Percentiles rank a stretch among this genome's conserved stretches.
Conservation (phyloP, 2,329 filamentous ascomycete species). For the Calonectria crousiana region DNA sequence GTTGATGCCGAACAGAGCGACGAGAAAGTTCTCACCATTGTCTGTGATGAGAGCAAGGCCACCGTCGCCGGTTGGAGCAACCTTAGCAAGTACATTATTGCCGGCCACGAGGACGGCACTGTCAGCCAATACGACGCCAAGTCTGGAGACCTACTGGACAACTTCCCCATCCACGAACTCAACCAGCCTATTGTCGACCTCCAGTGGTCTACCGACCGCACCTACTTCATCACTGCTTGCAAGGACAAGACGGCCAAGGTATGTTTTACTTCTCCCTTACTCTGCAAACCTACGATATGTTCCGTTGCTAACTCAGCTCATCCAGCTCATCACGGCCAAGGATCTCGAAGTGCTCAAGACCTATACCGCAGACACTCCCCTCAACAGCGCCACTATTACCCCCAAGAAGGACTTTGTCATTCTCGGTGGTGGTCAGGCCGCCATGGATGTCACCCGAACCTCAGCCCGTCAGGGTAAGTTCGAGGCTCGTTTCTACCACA, state of each 20-base stretch:
- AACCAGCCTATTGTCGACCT: conserved; percentile 89
- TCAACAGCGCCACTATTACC: conserved; percentile 95
- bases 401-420: conserved; percentile 98
- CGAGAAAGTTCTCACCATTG: conserved; percentile 87
- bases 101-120: conserved; percentile 95
- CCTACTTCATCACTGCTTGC: conserved; percentile 97
- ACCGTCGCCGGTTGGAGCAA: conserved; percentile 98
- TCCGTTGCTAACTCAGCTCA: conserved; percentile 25
- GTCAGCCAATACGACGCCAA: conserved; percentile 94
- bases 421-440: conserved; percentile 96
- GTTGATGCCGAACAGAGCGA: conserved; percentile 85
- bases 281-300: background rate
- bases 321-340: conserved; percentile 81
- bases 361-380: conserved; percentile 90
- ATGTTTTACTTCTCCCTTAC: conserved; percentile 37
- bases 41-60: conserved; percentile 95
- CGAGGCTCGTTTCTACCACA: conserved; percentile 99
- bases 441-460: conserved; percentile 98
- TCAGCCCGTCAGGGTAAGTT: conserved; percentile 97
- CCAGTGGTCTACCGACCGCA: conserved; percentile 93
- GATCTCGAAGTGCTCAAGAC: conserved; percentile 95
- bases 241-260: conserved; percentile 98
- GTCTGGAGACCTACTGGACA: conserved; percentile 85
- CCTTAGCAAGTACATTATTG: conserved; percentile 94
- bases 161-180: conserved; percentile 87